phyloP scores from a whole-genome alignment of 1,139 yeast species.

The Zygotorulaspora mrakii region DNA sequence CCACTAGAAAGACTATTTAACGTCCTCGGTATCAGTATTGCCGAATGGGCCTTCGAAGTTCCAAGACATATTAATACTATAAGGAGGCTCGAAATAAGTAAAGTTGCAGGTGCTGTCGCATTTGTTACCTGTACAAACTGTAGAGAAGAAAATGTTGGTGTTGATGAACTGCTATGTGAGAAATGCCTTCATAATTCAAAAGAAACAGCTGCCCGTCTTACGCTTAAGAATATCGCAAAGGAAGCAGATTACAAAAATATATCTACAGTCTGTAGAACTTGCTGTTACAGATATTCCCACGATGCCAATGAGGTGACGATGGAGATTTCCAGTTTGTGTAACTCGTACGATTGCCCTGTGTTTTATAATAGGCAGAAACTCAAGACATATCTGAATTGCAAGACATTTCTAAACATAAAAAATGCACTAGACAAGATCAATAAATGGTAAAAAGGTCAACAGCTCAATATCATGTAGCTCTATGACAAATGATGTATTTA shows the following conservation, averaged over 20 bases:
- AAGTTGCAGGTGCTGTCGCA: slow-evolving; percentile 17
- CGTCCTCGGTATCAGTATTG: slow-evolving; percentile 75
- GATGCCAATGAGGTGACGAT: slow-evolving; percentile 25
- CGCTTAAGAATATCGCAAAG: slow-evolving; percentile 17
- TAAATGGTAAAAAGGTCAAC: slow-evolving; percentile 14
- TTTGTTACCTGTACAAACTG: slow-evolving; percentile 25
- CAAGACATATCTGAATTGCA: slow-evolving; percentile 10
- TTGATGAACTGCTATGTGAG: slow-evolving; percentile 35
- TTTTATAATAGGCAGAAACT: slow-evolving; percentile 37
- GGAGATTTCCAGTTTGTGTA: slow-evolving; percentile 30
- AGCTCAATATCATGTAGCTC: no score
- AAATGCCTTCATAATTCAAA: slow-evolving; percentile 37
- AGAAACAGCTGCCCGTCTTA: slow-evolving; percentile 27
- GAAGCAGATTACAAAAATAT: slow-evolving; percentile 27
- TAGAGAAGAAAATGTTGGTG: slow-evolving; percentile 17
- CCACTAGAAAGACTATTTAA: slow-evolving; percentile 84
- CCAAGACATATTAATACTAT: slow-evolving; percentile 42
- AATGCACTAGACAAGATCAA: slow-evolving; percentile 12
- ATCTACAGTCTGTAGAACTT: slow-evolving; percentile 34
- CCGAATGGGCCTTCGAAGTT: slow-evolving; percentile 73
- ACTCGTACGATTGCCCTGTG: slow-evolving; percentile 41
- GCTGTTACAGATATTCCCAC: slow-evolving; percentile 28
- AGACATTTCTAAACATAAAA: neutral
- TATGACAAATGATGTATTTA: neutral
- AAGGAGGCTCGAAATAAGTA: slow-evolving; percentile 9